Evolutionary conservation across 2,329 filamentous ascomycete genomes (phyloP).

Genomic region (Aspergillus glaucus): DNA sequence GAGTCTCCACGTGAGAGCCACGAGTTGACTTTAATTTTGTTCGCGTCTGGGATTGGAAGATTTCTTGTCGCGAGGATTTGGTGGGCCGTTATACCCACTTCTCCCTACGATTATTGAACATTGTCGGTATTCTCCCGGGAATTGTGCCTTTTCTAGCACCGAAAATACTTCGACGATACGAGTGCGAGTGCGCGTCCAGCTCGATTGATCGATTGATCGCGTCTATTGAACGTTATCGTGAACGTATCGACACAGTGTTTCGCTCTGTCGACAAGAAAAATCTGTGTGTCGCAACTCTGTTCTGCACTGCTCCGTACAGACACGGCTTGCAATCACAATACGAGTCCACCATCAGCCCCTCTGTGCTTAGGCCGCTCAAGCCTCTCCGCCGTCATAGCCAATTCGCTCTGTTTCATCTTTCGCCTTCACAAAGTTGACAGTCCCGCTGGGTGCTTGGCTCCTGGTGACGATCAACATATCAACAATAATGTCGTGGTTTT

Average conservation of each 20-base stretch:
- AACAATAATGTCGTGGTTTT: conserved; percentile 12
- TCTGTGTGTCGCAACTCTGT: too few relatives aligned
- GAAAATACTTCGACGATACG: too few relatives aligned
- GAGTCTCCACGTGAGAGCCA: not conserved
- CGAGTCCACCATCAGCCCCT: too few relatives aligned
- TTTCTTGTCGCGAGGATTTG: not conserved
- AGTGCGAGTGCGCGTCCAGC: too few relatives aligned
- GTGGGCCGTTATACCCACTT: not conserved
- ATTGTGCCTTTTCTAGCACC: not conserved
- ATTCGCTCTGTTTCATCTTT: not conserved
- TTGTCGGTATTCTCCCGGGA: not conserved
- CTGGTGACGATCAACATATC: not conserved
- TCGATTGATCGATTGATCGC: too few relatives aligned
- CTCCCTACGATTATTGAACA: not conserved
- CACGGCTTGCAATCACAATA: too few relatives aligned
- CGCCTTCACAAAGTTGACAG: not conserved
- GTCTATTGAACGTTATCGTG: too few relatives aligned
- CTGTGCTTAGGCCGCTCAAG: not conserved
- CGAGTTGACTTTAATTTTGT: not conserved
- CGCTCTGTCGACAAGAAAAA: too few relatives aligned
- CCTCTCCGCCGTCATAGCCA: too few relatives aligned
- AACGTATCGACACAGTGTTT: too few relatives aligned
- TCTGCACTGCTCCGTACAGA: too few relatives aligned
- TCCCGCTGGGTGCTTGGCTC: not conserved
- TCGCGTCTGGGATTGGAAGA: not conserved